Evolutionary conservation across 345 rosid species (phyloP), one percentile per base, ranked within the genome.

Genomic region (Fremontodendron californicum): DNA sequence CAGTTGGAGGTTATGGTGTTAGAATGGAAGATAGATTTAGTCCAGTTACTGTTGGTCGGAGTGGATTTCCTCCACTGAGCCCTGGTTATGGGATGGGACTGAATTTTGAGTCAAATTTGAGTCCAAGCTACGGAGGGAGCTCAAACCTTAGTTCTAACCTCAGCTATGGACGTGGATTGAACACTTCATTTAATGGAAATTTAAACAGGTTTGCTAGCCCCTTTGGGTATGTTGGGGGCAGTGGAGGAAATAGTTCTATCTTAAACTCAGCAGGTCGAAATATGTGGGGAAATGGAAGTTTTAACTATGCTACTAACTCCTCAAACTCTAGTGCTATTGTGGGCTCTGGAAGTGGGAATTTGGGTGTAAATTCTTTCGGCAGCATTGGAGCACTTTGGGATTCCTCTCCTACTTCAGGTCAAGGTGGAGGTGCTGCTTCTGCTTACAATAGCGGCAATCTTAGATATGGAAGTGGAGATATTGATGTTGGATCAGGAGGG

Each of bases 21-120:
- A 88, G 93, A 81, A 83, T 89, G 86, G 97, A 93, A 81, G 94
- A 89, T 79, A 89, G 96, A 86, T 89, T 83, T 86, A 91, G 94
- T 85, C 94, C 93, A 46, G 87, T 81, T 73, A 81, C 86, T 79
- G 87, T 81, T 76, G 90, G 88, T 48, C 86, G 89, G 57, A 81
- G 80, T 57, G 89, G 88, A 63, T 89, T 87, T 85, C 81, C 94
- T 81, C 87, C 96, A 52, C 83, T 92, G 81, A 88, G 87, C 76
- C 75, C 88, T 84, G 83, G 88, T 61, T 91, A 85, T 74, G 93
- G 88, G 6, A 80, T 84, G 54, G 96, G 93, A 45, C 78, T 90
- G 78, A 89, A 86, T 75, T 85, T 85, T 65, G 99, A 96, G 80
- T 83, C 86, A 74, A 87, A 80, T 61, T 83, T 86, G 83, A 86